A percentile compares a stretch with the other conserved stretches of the same genome.
Conservation (phyloP, 2,329 filamentous ascomycete species). For the Monosporascus ibericus region DNA sequence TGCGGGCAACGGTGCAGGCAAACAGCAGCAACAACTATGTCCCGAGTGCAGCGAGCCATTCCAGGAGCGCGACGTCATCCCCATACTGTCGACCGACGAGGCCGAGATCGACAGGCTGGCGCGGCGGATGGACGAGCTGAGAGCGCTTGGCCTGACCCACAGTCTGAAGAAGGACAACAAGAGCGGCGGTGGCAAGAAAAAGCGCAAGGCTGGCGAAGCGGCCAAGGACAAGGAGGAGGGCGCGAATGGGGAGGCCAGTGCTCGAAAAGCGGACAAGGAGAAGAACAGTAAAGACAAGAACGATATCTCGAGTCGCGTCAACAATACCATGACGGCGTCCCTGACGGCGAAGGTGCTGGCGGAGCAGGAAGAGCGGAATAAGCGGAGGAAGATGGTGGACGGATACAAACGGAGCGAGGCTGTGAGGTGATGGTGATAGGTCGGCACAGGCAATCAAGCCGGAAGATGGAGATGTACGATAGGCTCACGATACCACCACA, state of each 20-base stretch:
- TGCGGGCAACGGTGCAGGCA: slow-evolving; percentile 27
- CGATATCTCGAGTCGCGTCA: slow-evolving; percentile 57
- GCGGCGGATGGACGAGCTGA: slow-evolving; percentile 62
- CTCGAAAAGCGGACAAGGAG: slow-evolving; percentile 45
- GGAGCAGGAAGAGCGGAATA: slow-evolving; percentile 79
- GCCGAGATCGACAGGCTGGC: slow-evolving; percentile 64
- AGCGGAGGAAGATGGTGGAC: slow-evolving; percentile 63
- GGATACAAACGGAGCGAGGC: slow-evolving; percentile 27
- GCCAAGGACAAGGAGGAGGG: slow-evolving; percentile 28
- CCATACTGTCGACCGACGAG: slow-evolving; percentile 67
- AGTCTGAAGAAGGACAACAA: slow-evolving; percentile 79
- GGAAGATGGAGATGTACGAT: no score
- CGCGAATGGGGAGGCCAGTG: slow-evolving; percentile 3
- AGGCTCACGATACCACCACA: no score
- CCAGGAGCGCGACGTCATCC: slow-evolving; percentile 68
- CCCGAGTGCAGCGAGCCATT: slow-evolving; percentile 74
- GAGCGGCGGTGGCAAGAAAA: slow-evolving; percentile 62
- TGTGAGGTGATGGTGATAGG: slow-evolving; percentile 9
- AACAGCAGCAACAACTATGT: slow-evolving; percentile 39
- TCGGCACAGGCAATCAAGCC: background rate
- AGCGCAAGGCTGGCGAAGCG: slow-evolving; percentile 37
- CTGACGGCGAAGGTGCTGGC: slow-evolving; percentile 81
- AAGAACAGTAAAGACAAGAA: slow-evolving; percentile 27
- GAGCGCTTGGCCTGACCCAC: slow-evolving; percentile 70
- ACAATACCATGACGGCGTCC: slow-evolving; percentile 79